phyloP scores from a whole-genome alignment of 148 eudicot genomes.

The Rhododendron griersonianum region DNA sequence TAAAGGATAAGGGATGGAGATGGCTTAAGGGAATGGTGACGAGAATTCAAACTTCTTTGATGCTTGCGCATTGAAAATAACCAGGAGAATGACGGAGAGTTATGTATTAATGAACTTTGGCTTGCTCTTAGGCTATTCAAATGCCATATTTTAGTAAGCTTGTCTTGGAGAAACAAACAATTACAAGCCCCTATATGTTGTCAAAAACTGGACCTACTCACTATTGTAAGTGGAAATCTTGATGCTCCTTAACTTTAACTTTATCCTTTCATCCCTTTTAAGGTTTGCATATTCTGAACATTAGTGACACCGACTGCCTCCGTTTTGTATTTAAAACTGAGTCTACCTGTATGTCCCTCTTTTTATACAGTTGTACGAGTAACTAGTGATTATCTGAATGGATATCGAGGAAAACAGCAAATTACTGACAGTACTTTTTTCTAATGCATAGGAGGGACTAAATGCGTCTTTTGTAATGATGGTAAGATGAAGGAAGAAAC shows the following conservation, averaged over 20 bases:
- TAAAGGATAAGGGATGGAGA: not conserved
- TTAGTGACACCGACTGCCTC: not conserved
- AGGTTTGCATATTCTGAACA: not conserved
- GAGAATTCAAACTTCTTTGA: not conserved
- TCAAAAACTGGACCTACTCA: not conserved
- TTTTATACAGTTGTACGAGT: not conserved
- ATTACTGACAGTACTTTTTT: not conserved
- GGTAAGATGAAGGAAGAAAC: slow-evolving; percentile 93
- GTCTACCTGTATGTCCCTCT: not conserved
- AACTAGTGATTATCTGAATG: slow-evolving; percentile 10
- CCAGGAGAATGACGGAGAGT: not conserved
- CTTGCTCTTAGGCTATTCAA: not conserved
- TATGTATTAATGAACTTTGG: not conserved
- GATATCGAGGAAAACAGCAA: not conserved
- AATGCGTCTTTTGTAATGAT: slow-evolving; percentile 88
- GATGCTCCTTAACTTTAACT: not conserved
- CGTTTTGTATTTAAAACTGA: not conserved
- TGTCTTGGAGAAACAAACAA: not conserved
- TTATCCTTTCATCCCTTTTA: not conserved
- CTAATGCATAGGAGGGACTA: slow-evolving; percentile 76
- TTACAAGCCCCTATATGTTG: not conserved
- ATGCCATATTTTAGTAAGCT: not conserved
- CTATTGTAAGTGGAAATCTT: not conserved
- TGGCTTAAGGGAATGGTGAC: not conserved
- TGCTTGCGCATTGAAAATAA: not conserved